Percentiles rank a stretch among this genome's conserved stretches.
Conservation (phyloP, 2,329 filamentous ascomycete genomes). For the Colletotrichum incanum region DNA sequence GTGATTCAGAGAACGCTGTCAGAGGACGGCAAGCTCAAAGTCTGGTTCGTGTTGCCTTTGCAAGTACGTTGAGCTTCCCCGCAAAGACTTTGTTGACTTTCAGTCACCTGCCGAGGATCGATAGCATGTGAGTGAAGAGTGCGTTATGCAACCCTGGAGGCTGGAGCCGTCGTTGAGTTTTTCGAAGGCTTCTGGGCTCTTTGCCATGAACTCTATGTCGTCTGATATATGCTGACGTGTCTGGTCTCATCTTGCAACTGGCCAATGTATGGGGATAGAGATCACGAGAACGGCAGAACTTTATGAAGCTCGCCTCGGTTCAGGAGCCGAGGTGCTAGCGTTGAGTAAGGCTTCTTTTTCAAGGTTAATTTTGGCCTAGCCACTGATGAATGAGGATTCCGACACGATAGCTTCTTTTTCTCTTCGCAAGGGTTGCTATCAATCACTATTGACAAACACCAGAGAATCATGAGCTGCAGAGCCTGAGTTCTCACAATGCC, state of each 20-base stretch:
- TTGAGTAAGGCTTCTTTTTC: not conserved
- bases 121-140: not conserved
- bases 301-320: not conserved
- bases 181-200: not conserved
- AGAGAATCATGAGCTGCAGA: not conserved
- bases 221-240: not conserved
- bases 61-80: not conserved
- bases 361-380: not conserved
- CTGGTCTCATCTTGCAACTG: not conserved
- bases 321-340: not conserved
- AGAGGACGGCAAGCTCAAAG: not conserved
- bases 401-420: too few species aligned
- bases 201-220: not conserved
- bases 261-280: not conserved
- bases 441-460: not conserved
- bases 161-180: not conserved
- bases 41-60: not conserved
- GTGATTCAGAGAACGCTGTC: too few species aligned
- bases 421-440: not conserved
- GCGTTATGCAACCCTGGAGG: not conserved
- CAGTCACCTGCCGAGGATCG: slow-evolving; percentile 2
- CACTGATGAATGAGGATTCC: too few species aligned
- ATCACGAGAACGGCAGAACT: not conserved
- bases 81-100: not conserved
- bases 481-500: not conserved